Evolutionary conservation across 768 basidiomycete genomes (phyloP).

Genomic region (Lenzites betulinus): DNA sequence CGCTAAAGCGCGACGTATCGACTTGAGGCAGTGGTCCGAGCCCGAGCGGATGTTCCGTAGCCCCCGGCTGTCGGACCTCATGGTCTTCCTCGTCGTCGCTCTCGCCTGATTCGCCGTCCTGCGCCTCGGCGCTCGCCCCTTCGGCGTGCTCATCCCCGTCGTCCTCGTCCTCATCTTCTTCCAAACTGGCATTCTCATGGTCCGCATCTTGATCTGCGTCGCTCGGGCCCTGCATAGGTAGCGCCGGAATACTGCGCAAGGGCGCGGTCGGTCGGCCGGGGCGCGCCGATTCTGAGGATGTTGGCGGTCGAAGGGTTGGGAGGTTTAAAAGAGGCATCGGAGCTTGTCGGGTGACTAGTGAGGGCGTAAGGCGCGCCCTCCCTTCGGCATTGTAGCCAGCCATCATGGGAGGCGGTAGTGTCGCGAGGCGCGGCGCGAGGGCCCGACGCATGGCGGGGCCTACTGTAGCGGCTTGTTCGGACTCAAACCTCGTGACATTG

Average conservation of each 20-base stretch:
- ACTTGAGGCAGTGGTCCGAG: conserved; percentile 21
- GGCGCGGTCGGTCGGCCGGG: conserved; percentile 33
- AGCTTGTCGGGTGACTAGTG: conserved; percentile 45
- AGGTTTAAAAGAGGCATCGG: conserved; percentile 51
- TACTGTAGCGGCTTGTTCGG: not conserved
- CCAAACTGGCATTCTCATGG: conserved; percentile 32
- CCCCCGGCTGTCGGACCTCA: conserved; percentile 26
- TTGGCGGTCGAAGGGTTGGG: conserved; percentile 46
- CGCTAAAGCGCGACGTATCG: conserved; percentile 23
- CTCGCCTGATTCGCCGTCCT: conserved; percentile 37
- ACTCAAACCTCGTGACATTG: not conserved
- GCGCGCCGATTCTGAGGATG: conserved; percentile 23
- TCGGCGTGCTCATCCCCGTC: conserved; percentile 28
- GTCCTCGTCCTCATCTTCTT: conserved; percentile 37
- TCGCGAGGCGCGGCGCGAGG: conserved; percentile 30
- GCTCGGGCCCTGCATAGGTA: conserved; percentile 45
- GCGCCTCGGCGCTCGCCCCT: conserved; percentile 22
- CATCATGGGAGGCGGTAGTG: conserved; percentile 34
- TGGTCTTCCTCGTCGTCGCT: conserved; percentile 42
- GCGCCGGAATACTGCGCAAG: conserved; percentile 56
- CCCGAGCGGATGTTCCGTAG: conserved; percentile 9
- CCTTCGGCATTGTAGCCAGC: conserved; percentile 36
- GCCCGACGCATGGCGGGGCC: conserved; percentile 7
- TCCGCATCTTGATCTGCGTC: conserved; percentile 33
- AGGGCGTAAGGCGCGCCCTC: conserved; percentile 46